Base-by-base conservation (phyloP, 352 stramenopile species). In the Globisporangium orthogonon region DNA sequence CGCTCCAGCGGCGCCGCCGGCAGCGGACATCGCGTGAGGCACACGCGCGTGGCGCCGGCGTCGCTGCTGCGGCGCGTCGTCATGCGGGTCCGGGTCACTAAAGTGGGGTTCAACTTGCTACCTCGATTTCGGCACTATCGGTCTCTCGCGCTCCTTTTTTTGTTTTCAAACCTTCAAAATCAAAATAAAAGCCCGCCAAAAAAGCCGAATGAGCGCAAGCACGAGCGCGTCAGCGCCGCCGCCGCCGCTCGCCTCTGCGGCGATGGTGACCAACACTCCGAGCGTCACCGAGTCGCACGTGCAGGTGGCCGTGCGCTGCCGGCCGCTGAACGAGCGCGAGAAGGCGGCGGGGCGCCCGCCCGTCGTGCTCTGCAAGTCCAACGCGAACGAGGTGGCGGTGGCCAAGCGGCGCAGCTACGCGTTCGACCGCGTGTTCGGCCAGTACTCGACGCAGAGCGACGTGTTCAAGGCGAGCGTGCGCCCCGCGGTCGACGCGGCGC, bases 361-460 rank as follows among this genome's bases (percentile, higher is more conserved):
- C 33, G 80, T 98, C 37, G 83, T 98, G 40, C 70, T 87, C 53
- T 97, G 87, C 66, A 90, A 96, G 52, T 71, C 80, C 35, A 80
- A 97, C 55, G 71, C 80, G 48, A 86, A 88, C 65, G 81, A 96
- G 53, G 69, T 98, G 50, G 72, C 83, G 29, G 76, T 97, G 50
- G 58, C 83, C 31, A 96, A 95, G 73, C 81, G 84, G 64, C 95
- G 93, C 60, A 97, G 72, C 54, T 98, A 97, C 71, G 74, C 71
- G 37, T 97, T 96, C 58, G 91, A 98, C 74, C 86, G 89, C 41
- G 92, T 98, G 7, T 98, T 96, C 64, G 87, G 89, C 15, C 88
- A 95, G 58, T 98, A 98, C 72, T 97, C 92, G 47, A 97, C 92
- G 15, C 97, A 99, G 69, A 92, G 98, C 61, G 95, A 99, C 65